Evolutionary conservation across 139 green algal species (phyloP), one percentile per base, ranked within the genome.

Genomic region (Tetraselmis chui): DNA sequence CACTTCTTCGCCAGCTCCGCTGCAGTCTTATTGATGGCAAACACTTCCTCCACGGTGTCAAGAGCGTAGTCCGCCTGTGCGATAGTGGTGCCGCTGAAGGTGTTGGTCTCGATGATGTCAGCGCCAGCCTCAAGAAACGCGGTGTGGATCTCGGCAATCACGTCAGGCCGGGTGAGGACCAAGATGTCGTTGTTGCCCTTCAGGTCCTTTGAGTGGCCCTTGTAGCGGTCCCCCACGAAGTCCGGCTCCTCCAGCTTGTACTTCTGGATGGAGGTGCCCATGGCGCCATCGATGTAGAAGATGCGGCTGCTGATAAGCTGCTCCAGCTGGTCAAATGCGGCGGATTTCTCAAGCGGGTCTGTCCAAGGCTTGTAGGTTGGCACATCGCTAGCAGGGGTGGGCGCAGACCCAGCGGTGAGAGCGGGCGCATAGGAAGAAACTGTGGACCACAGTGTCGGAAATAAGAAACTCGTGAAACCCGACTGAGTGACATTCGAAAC

Each of bases 101-200:
- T 99, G 92, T 99, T 99, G 80, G 96, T 99, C 90, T 99, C 96
- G 45, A 99, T 94, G 86, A 99, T 98, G 90, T 99, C 96, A 18
- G 96, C 94, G 1, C 96, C 96, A 23, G 78, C 93, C 67, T 94
- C 93, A 80, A 99, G 86, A 89, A 96, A 99, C 29, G 90, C 86
- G 1, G 76, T 94, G 91, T 99, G 96, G 89, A 99, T 99, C 27
- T 94, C 90, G 30, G 87, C 85, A 59, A 99, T 97, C 31, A 99
- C 89, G 78, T 99, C 95, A 0, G 96, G 96, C 23, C 93, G 87
- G 23, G 96, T 98, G 77, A 99, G 87, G 59, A 98, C 94, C 82
- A 99, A 89, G 30, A 99, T 26, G 84, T 99, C 96, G 84, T 99
- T 99, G 92, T 99, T 98, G 82, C 96, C 96, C 91, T 98, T 98